phyloP scores from a whole-genome alignment of 2,329 filamentous ascomycete genomes.

The Phialophora chinensis region DNA sequence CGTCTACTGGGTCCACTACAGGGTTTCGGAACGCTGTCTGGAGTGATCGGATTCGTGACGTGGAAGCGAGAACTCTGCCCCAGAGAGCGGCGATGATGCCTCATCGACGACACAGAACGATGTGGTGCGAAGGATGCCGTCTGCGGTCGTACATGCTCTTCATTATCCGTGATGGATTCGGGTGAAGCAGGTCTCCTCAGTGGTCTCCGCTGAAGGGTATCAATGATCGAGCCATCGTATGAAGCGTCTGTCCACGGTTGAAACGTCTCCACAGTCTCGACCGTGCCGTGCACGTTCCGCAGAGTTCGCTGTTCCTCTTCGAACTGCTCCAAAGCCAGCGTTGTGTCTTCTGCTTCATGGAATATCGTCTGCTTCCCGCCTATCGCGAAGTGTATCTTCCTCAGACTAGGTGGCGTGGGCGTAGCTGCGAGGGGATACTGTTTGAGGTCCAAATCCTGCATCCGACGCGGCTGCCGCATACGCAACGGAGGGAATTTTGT shows the following conservation, averaged over 20 bases:
- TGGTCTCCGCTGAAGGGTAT: slow-evolving; percentile 12
- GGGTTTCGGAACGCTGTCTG: slow-evolving; percentile 31
- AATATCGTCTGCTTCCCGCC: slow-evolving; percentile 67
- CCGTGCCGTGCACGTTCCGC: slow-evolving; percentile 30
- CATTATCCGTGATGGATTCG: slow-evolving; percentile 38
- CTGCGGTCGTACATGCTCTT: slow-evolving; percentile 22
- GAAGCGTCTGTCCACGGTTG: slow-evolving; percentile 20
- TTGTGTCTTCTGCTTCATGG: slow-evolving; percentile 65
- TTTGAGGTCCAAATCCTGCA: slow-evolving; percentile 78
- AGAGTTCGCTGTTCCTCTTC: slow-evolving; percentile 36
- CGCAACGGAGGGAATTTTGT: slow-evolving; percentile 81
- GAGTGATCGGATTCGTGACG: slow-evolving; percentile 39
- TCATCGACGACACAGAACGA: slow-evolving; percentile 6
- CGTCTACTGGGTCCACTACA: slow-evolving; percentile 13
- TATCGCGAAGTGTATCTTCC: slow-evolving; percentile 76
- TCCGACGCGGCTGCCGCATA: slow-evolving; percentile 72
- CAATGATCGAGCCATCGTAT: slow-evolving; percentile 13
- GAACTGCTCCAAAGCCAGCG: slow-evolving; percentile 53
- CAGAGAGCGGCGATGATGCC: not conserved
- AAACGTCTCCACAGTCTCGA: slow-evolving; percentile 34
- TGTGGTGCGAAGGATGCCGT: slow-evolving; percentile 3
- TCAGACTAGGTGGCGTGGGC: slow-evolving; percentile 79
- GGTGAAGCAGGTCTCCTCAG: slow-evolving; percentile 38
- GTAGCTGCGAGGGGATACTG: slow-evolving; percentile 86
- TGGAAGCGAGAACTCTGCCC: slow-evolving; percentile 33